Percentiles rank a stretch among this genome's conserved stretches.
phyloP scores from a whole-genome alignment of 129 eudicot genomes.

The Arctium minus region DNA sequence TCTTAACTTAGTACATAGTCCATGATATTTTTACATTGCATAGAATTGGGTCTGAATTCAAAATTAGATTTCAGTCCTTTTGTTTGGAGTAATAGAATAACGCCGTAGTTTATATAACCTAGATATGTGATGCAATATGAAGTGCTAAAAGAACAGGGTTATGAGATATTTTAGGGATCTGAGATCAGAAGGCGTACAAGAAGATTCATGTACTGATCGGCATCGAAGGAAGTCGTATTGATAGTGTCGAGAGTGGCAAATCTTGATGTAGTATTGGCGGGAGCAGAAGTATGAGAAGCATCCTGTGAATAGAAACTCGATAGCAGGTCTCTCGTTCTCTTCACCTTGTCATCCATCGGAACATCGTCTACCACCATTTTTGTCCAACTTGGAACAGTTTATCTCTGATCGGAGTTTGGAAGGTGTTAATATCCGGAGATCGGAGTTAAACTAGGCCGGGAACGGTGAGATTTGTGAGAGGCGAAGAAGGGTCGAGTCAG shows the following conservation, averaged over 20 bases:
- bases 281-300: slow-evolving; percentile 42
- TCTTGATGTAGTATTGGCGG: slow-evolving; percentile 48
- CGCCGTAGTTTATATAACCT: neutral
- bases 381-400: neutral
- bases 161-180: slow-evolving; percentile 2
- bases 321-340: slow-evolving; percentile 90
- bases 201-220: slow-evolving; percentile 94
- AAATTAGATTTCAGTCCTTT: neutral
- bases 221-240: slow-evolving; percentile 74
- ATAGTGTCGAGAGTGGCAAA: slow-evolving; percentile 86
- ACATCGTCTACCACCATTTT: slow-evolving; percentile 63
- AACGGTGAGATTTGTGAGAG: slow-evolving; percentile 8
- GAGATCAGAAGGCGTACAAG: slow-evolving; percentile 47
- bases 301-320: slow-evolving; percentile 93
- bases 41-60: neutral
- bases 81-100: neutral
- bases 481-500: slow-evolving; percentile 14
- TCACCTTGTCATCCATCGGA: slow-evolving; percentile 79
- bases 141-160: neutral
- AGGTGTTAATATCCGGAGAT: neutral
- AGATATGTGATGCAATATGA: neutral
- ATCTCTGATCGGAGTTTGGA: neutral
- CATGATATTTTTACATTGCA: neutral
- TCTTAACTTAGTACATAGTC: neutral
- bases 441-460: slow-evolving; percentile 15